Conservation (phyloP, 805 yeast species). For the Candida morakotiae region DNA sequence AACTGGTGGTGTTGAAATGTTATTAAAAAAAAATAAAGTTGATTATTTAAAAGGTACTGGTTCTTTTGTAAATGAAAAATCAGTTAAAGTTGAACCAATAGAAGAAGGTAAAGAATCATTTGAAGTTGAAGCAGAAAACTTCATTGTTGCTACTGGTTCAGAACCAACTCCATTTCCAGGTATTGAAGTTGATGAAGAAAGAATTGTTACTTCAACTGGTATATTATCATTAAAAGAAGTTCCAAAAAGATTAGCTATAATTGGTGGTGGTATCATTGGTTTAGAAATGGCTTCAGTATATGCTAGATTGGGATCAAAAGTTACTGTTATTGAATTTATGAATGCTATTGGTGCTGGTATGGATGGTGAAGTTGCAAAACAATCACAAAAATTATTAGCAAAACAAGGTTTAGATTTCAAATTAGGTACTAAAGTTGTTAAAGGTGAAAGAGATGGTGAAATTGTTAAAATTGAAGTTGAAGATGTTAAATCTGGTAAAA, state of each 20-base stretch:
- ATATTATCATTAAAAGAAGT: constrained; percentile 78
- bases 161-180: constrained; percentile 99
- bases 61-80: constrained; percentile 77
- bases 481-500: constrained; percentile 80
- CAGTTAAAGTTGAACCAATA: constrained; percentile 74
- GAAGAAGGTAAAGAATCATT: constrained; percentile 80
- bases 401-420: constrained; percentile 96
- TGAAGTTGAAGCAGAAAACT: constrained; percentile 68
- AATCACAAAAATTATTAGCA: constrained; percentile 81
- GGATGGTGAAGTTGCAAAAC: constrained; percentile 93
- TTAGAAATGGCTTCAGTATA: constrained; percentile 99
- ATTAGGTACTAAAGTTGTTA: constrained; percentile 84
- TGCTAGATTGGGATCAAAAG: constrained; percentile 92
- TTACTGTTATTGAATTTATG: constrained; percentile 89
- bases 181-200: constrained; percentile 90
- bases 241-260: constrained; percentile 87
- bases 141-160: constrained; percentile 97
- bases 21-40: constrained; percentile 93
- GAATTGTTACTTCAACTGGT: constrained; percentile 96
- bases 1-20: constrained; percentile 91
- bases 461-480: constrained; percentile 83
- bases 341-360: constrained; percentile 94
- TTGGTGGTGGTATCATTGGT: constrained; percentile 99
- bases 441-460: constrained; percentile 87
- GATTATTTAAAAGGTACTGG: constrained; percentile 93